Evolutionary conservation across 768 basidiomycete genomes (phyloP), one percentile per base, ranked within the genome.

Genomic region (Omphalotus guepiniiformis): DNA sequence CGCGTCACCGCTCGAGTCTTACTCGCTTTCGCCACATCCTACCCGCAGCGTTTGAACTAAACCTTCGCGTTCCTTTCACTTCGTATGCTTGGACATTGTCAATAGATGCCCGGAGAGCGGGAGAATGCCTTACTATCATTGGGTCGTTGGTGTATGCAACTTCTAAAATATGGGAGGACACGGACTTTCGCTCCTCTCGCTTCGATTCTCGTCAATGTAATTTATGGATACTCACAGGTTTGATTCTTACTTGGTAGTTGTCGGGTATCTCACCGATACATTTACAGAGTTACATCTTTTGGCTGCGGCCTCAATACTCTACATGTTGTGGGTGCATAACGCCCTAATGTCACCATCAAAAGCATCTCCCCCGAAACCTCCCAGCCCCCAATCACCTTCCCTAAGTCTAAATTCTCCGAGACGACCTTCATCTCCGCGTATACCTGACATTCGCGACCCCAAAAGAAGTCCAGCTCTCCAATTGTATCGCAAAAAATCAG

Each of bases 111-210:
- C 70, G 85, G 52, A 75, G 78, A 51, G 71, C 80, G 18, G 77
- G 75, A 9, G 88, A 92, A 65, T 79, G 76, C 6, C n/a, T 73
- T 23, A 58, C 90, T 3, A 73, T 92, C 5, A 61, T 88, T n/a
- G 71, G 68, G 15, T 85, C 85, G 16, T 68, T 88, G 15, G 63
- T 77, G 29, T 79, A 72, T 52, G 78, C 79, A 22, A 72, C 79
- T 4, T 67, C 65, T 48, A 75, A 75, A 58, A 68, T 85, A 45
- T 63, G 28, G 37, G 39, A 51, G 25, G 45, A 39, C 12, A 32
- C 66, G 13, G 54, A 52, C 21, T 63, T 63, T 44, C 64, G 64
- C 12, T 56, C 68, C 16, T 58, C 66, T 6, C 50, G 16, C 29
- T 55, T 37, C 19, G 28, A 29, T 43, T 35, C 38, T 51, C 52